Evolutionary conservation across 129 eudicot genomes (phyloP).

Genomic region (Chrysanthemum seticuspe): DNA sequence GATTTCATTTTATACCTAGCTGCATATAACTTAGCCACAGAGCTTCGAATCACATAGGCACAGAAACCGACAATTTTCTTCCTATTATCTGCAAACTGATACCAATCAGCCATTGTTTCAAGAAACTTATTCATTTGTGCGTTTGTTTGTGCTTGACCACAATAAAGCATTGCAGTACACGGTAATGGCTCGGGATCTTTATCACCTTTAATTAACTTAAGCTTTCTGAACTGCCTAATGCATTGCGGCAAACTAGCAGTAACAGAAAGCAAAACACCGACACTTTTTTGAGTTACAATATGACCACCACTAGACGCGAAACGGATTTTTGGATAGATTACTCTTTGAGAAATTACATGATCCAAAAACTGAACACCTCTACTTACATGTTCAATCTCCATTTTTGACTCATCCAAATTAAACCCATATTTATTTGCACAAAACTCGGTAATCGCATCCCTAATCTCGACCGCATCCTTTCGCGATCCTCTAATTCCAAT

Average conservation of each 20-base stretch:
- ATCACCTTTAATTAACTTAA: slow-evolving; percentile 77
- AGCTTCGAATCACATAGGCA: slow-evolving; percentile 74
- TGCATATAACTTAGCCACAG: slow-evolving; percentile 89
- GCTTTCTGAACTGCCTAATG: slow-evolving; percentile 69
- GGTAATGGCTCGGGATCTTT: slow-evolving; percentile 96
- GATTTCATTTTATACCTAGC: slow-evolving; percentile 92
- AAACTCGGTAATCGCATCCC: slow-evolving; percentile 66
- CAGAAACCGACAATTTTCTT: slow-evolving; percentile 84
- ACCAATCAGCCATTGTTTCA: slow-evolving; percentile 97
- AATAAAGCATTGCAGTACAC: slow-evolving; percentile 87
- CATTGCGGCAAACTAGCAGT: slow-evolving; percentile 92
- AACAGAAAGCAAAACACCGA: slow-evolving; percentile 83
- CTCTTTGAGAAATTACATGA: slow-evolving; percentile 74
- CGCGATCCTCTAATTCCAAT: slow-evolving; percentile 90
- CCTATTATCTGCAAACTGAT: slow-evolving; percentile 85
- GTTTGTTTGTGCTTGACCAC: slow-evolving; percentile 95
- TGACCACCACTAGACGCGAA: slow-evolving; percentile 87
- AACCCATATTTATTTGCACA: slow-evolving; percentile 58
- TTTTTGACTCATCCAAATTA: slow-evolving; percentile 56
- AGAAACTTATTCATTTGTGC: slow-evolving; percentile 94
- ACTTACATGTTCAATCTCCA: slow-evolving; percentile 81
- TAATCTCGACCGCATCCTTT: slow-evolving; percentile 67
- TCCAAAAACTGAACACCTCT: slow-evolving; percentile 86
- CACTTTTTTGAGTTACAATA: slow-evolving; percentile 82
- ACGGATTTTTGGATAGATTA: slow-evolving; percentile 86